Evolutionary conservation across 306 rosid genomes (phyloP).

Genomic region (Elaeagnus macrophylla): DNA sequence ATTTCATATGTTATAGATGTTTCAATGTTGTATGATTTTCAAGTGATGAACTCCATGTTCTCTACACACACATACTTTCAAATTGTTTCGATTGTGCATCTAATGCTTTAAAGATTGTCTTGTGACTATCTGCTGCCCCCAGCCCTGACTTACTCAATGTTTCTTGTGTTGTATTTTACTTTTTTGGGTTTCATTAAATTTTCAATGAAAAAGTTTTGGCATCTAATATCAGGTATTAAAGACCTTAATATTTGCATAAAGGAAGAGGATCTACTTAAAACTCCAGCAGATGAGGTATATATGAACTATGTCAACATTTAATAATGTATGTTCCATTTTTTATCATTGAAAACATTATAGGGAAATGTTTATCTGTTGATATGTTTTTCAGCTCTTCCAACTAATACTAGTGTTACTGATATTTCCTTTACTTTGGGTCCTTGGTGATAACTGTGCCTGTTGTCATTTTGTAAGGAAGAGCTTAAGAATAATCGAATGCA

Average conservation of each 20-base stretch:
- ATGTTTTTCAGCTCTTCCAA: constrained; percentile 22
- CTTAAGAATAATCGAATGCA: constrained; percentile 67
- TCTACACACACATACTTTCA: no score
- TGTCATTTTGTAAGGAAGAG: constrained; percentile 65
- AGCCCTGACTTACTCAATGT: no score
- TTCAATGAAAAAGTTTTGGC: constrained; percentile 9
- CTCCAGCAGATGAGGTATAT: constrained; percentile 67
- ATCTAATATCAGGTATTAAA: constrained; percentile 43
- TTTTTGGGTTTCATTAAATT: neutral
- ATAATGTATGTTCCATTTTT: no score
- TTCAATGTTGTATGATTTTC: no score
- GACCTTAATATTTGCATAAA: constrained; percentile 49
- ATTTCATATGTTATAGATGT: no score
- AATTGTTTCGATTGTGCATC: no score
- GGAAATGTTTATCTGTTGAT: neutral
- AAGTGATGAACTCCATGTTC: no score
- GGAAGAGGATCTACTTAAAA: constrained; percentile 60
- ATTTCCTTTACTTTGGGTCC: no score
- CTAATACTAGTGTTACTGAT: no score
- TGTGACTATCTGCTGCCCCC: no score
- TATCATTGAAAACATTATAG: no score
- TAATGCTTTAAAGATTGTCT: no score
- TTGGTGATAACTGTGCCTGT: constrained; percentile 15
- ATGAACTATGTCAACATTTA: neutral
- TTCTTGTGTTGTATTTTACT: neutral